Evolutionary conservation across 208 protist genomes (phyloP), one percentile per base, ranked within the genome.

Genomic region (Trypanosoma lewisi): DNA sequence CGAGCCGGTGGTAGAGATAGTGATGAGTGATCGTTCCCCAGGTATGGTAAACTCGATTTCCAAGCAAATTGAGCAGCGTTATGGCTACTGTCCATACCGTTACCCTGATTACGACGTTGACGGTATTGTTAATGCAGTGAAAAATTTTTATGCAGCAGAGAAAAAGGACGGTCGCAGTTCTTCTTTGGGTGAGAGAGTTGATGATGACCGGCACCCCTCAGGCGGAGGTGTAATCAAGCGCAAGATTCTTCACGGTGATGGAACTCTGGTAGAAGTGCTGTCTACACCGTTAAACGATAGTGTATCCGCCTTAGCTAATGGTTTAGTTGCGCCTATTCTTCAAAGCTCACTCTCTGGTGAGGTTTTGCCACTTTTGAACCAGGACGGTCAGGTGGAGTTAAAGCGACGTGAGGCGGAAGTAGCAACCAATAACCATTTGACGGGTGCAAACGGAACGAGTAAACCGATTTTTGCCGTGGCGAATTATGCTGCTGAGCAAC

Each of bases 41-140:
- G 77, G 78, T 21, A 94, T 94, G 87, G 77, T 94, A 11, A 73
- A 90, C 28, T 80, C 83, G 4, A 80, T 76, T 34, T 53, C 77
- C 7, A 34, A 61, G 16, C 77, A 79, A 42, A 75, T 94, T 55
- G 73, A 87, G 54, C 59, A 62, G 14, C 76, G 78, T 16, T 67
- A 84, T 23, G 82, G 83, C 14, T 94, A 94, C 56, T 70, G 55
- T 6, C 83, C 87, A 2, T 94, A 86, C 30, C 83, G 79, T 5
- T 94, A 94, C 39, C 87, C 87, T 9, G 83, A 89, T 51, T 93
- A 93, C 59, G 80, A 93, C 51, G 41, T 86, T 19, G 53, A 59
- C 8, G 64, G 53, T 9, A 82, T 86, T 41, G 67, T 70, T 31
- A 66, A 45, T 47, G 45, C 51, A 19, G 63, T 80, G 39, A 64